Evolutionary conservation across 2,329 filamentous ascomycete genomes (phyloP).

Genomic region (Neofusicoccum ribis): DNA sequence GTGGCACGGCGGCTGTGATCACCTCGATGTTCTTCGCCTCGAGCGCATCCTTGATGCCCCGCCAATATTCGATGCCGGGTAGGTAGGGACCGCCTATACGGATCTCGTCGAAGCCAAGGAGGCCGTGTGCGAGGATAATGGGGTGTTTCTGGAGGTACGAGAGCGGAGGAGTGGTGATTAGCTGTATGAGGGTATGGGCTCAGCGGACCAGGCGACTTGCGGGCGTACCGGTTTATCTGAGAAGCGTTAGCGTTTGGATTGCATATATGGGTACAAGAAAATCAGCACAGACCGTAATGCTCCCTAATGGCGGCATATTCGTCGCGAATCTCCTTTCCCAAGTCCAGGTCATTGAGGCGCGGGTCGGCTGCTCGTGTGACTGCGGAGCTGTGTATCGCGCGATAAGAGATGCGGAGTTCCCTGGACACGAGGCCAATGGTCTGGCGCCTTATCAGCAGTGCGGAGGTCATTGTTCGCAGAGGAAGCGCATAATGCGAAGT

Average conservation of each 20-base stretch:
- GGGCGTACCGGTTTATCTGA: constrained; percentile 35
- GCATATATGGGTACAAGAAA: neutral
- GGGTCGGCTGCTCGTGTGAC: constrained; percentile 43
- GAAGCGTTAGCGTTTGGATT: constrained; percentile 22
- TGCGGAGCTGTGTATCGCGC: constrained; percentile 28
- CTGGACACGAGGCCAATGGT: neutral
- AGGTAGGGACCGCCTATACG: constrained; percentile 54
- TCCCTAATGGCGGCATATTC: constrained; percentile 62
- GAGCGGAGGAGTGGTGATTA: constrained; percentile 30
- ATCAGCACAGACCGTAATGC: constrained; percentile 51
- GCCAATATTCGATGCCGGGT: constrained; percentile 64
- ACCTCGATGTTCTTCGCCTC: constrained; percentile 58
- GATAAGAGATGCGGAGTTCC: constrained; percentile 24
- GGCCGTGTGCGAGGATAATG: constrained; percentile 64
- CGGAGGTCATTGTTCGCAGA: neutral
- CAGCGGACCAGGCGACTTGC: neutral
- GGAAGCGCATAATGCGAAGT: neutral
- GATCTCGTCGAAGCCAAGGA: constrained; percentile 65
- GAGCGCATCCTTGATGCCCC: constrained; percentile 62
- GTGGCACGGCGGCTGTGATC: constrained; percentile 61
- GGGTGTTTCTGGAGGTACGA: constrained; percentile 48
- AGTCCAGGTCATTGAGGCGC: constrained; percentile 50
- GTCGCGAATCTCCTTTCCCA: constrained; percentile 58
- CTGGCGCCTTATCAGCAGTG: neutral
- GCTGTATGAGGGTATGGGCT: neutral